Base-by-base conservation (phyloP, 306 rosid species). In the Cicer cuneatum region DNA sequence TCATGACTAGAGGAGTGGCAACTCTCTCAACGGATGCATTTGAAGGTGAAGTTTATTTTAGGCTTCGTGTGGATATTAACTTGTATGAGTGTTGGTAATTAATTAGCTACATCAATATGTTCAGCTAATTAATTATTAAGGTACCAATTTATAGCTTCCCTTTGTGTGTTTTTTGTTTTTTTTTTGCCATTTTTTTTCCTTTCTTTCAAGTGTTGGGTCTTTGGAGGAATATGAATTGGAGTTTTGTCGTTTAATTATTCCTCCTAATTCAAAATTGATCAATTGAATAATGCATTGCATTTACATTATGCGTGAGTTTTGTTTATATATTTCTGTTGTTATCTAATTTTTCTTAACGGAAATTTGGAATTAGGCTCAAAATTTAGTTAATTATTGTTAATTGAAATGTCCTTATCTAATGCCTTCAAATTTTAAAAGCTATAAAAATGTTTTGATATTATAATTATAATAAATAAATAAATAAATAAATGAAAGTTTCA, bases 1-100 rank as follows among this genome's bases (percentile, higher is more conserved):
- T 89, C 86, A 91, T 88, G 92, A 38, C 83, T 38, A 79, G 92
- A 67, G 96, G 98, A 1, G 82, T 84, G 2, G 92, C 92, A 38
- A 88, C 89, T 51, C 53, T 90, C 15, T 48, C 70, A 4, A 90
- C 92, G 1, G 92, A 85, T 80, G 53, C 91, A 0, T 83, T 83
- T 18, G 87, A 88, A 72, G 96, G 94, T 7, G 87, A 75, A 12
- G 86, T 82, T 41, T 90, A 88, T 69, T 92, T 87, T 85, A 63
- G 96, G 81, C 90, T 90, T 47, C 66, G 81, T 8, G 75, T 53
- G 3, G 89, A 90, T 42, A 76, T 92, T 67, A 87, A 85, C 21
- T 52, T 89, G 73, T 87, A 54, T 8, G 90, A 93, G 43, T 87
- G 93, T 75, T 91, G 91, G 93, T 88, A 4, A 39, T 29, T 24